Base-by-base conservation (phyloP, 1,139 yeast species). In the Candida labiduridarum region DNA sequence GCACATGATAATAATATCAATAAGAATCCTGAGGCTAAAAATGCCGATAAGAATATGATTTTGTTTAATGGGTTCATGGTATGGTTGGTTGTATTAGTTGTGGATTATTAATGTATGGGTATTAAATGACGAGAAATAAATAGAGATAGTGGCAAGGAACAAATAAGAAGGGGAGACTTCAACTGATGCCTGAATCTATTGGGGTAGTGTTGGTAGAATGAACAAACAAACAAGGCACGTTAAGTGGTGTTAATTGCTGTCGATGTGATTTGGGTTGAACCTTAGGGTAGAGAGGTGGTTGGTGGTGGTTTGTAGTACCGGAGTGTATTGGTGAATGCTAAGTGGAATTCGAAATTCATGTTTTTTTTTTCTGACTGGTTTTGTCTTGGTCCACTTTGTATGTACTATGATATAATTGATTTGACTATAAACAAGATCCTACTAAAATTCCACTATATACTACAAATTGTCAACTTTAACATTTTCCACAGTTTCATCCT, bases 21-120 rank as follows among this genome's bases (percentile, higher is more conserved):
- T n/a, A 87, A 73, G 62, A 87, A 86, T 15, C 95, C 95, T 8
- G 86, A 71, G 1, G 95, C 92, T 43, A 87, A 72, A 41, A 87
- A 76, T 18, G 88, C 85, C 31, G 89, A 82, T 42, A 87, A 77
- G 54, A 84, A 85, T 56, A 87, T 85, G 58, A 87, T 84, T 62
- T 84, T 85, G 47, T 88, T 84, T 57, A 87, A 73, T 38, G 94
- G 89, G 53, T 81, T 77, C 74, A 69, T 69, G 29, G 29, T 9
- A 25, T 25, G 10, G 10, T 4, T 25, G 29, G 29, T 25, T 25
- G 29, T 25, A 25, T 25, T 25, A 9, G 10, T 7, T 6, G 29
- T 8, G 10, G 8, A 25, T 25, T 25, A 25, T 30, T 27, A 6
- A 36, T 33, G 22, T 42, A 31, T 19, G 16, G 36, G 22, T 31